Percentiles rank a stretch among this genome's conserved stretches.
phyloP scores from a whole-genome alignment of 345 rosid species.

The Litchi chinensis region DNA sequence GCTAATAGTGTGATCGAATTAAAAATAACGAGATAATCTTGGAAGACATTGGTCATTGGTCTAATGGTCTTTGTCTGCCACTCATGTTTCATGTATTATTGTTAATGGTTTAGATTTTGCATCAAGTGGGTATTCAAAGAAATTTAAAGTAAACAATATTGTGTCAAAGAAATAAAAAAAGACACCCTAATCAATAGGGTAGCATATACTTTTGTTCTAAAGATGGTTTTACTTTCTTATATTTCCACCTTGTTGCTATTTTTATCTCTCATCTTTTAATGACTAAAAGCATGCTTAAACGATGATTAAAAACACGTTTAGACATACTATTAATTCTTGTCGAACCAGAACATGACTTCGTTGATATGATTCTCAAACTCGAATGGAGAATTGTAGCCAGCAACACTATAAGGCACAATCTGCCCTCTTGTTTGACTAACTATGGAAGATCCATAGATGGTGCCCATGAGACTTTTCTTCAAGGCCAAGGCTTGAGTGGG shows the following conservation, averaged over 20 bases:
- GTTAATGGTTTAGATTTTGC: not conserved
- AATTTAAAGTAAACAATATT: not conserved
- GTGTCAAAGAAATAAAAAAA: not conserved
- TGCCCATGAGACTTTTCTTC: constrained; percentile 20
- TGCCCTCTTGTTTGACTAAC: not conserved
- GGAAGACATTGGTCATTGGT: not conserved
- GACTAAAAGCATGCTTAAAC: too few relatives aligned
- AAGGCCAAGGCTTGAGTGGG: too few relatives aligned
- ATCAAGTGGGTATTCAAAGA: not conserved
- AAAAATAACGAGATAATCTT: constrained; percentile 1
- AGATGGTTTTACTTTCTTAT: not conserved
- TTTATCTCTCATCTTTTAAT: not conserved
- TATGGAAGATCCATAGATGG: not conserved
- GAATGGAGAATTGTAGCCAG: constrained; percentile 32
- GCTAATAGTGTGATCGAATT: not conserved
- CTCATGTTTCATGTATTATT: not conserved
- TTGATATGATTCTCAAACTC: constrained; percentile 26
- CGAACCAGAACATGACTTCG: constrained; percentile 29
- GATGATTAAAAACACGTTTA: too few relatives aligned
- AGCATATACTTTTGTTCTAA: not conserved
- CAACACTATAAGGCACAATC: constrained; percentile 19
- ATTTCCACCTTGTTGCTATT: not conserved
- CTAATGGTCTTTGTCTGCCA: constrained; percentile 18
- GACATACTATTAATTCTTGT: not conserved
- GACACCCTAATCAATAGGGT: not conserved